Evolutionary conservation across 2,329 filamentous ascomycete genomes (phyloP), one percentile per base, ranked within the genome.

Genomic region (Pseudocercospora fuligena): DNA sequence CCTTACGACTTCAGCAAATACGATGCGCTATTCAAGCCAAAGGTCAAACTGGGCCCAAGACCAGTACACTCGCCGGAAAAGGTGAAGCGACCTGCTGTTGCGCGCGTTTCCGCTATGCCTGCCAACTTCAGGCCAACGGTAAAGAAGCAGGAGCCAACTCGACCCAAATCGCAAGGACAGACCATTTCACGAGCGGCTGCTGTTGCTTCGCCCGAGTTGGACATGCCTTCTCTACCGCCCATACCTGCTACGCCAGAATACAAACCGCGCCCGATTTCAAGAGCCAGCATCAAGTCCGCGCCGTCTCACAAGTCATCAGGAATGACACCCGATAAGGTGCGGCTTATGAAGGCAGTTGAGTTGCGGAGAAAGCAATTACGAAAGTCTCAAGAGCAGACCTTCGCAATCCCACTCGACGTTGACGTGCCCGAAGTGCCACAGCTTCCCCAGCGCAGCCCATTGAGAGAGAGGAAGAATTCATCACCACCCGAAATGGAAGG

Each of bases 331-430:
- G 95, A 99, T 78, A 98, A 96, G 81, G 89, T 92, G 67, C 87
- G 95, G 63, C 83, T 99, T 69, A 94, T 97, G 92, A 97, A 96
- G 81, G 95, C 95, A 7, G 86, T 97, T 81, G 92, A 97, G 79
- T 80, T 97, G 72, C 87, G 94, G 61, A 95, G 96, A 79, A 93
- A 91, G 80, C 93, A 93, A 78, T 89, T 90, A 75, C 70, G 75
- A 66, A 74, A 76, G 69, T 72, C 73, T 49, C 73, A 76, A 61
- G 57, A 67, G 47, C 69, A 67, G 29, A 33, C 63, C 16, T 53
- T 61, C 3, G 63, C 51, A 19, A 60, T 54, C 12, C 23, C 62
- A 1, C 47, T 66, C 27, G 61, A 68, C 21, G 70, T 72, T 16
- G 68, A 71, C 25, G 46, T 61, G 3, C 67, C 72, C 11, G 68